Evolutionary conservation across 371 early-diverging fungal genomes (phyloP).

Genomic region (Syncephalastrum contaminatum): DNA sequence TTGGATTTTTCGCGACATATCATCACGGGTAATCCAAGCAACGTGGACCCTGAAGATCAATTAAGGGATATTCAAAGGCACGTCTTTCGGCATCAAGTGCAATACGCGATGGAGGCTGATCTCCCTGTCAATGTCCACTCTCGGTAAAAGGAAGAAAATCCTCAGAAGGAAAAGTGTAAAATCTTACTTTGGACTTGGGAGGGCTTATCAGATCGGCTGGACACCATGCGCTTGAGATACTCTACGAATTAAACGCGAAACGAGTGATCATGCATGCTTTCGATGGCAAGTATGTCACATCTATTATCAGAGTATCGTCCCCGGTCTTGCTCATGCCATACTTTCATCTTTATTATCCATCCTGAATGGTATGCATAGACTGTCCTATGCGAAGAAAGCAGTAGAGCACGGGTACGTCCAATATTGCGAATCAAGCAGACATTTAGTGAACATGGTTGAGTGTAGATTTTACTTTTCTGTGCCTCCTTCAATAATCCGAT

Average conservation of each 20-base stretch:
- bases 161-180: not conserved
- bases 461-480: slow-evolving; percentile 53
- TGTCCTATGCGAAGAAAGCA: slow-evolving; percentile 47
- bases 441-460: not conserved
- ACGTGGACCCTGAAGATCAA: slow-evolving; percentile 32
- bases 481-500: slow-evolving; percentile 56
- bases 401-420: slow-evolving; percentile 35
- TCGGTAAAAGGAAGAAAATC: slow-evolving; percentile 17
- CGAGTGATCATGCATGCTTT: slow-evolving; percentile 68
- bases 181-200: not conserved
- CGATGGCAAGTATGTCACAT: slow-evolving; percentile 53
- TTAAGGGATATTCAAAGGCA: slow-evolving; percentile 52
- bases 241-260: slow-evolving; percentile 52
- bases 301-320: no score
- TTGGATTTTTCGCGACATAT: slow-evolving; percentile 70
- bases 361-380: slow-evolving; percentile 6
- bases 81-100: slow-evolving; percentile 55
- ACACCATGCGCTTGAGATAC: slow-evolving; percentile 59
- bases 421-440: not conserved
- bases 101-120: slow-evolving; percentile 46
- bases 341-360: not conserved
- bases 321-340: no score
- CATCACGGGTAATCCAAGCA: slow-evolving; percentile 28
- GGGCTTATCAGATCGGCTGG: slow-evolving; percentile 50
- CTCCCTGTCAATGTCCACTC: slow-evolving; percentile 73